Conservation (phyloP, 257 asterid species). For the Solanum lignicaule region DNA sequence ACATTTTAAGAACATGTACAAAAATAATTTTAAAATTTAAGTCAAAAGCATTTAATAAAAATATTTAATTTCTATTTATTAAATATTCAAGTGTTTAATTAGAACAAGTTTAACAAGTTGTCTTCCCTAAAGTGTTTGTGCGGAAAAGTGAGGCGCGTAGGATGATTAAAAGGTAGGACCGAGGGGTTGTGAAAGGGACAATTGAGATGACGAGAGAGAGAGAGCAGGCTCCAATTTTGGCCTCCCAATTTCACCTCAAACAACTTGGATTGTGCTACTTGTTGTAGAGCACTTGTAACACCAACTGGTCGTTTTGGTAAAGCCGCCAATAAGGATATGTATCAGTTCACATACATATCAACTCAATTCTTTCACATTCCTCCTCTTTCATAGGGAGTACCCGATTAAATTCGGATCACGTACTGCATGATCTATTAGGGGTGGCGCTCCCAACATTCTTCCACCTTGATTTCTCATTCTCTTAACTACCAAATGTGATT, state of each 20-base stretch:
- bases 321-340: not conserved
- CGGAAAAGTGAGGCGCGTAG: not conserved
- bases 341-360: not conserved
- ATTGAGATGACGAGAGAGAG: not conserved
- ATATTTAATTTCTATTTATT: no score
- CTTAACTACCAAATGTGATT: not conserved
- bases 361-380: no score
- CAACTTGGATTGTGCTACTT: not conserved
- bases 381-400: no score
- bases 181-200: not conserved
- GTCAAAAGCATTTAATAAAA: no score
- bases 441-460: not conserved
- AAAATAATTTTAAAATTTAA: no score
- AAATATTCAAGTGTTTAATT: no score
- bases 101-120: no score
- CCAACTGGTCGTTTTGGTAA: not conserved
- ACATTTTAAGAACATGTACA: no score
- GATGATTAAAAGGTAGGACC: not conserved
- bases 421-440: no score
- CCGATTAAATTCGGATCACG: no score
- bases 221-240: not conserved
- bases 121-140: no score
- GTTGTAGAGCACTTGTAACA: not conserved
- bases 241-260: not conserved
- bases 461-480: not conserved